Conservation (phyloP, 2,329 filamentous ascomycete genomes). For the Fusarium scirpi region DNA sequence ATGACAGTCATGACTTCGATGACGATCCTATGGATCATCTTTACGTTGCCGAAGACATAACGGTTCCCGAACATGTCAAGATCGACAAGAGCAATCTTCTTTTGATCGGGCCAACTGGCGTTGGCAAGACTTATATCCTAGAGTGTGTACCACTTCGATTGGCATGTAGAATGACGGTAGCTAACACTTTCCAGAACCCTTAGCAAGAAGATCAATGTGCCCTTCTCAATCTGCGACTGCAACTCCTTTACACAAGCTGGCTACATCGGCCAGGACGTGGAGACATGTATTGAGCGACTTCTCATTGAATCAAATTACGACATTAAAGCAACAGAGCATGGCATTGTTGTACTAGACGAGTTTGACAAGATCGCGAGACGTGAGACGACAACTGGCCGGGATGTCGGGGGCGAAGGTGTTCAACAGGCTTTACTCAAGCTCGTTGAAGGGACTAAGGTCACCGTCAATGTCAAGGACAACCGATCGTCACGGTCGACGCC, state of each 20-base stretch:
- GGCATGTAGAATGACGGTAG: neutral
- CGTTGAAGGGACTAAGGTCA: constrained; percentile 93
- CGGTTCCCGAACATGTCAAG: constrained; percentile 66
- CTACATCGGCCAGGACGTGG: constrained; percentile 98
- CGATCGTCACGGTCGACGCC: constrained; percentile 66
- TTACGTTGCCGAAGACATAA: constrained; percentile 62
- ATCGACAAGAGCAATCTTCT: constrained; percentile 97
- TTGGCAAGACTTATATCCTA: constrained; percentile 95
- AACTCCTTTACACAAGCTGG: constrained; percentile 96
- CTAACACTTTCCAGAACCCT: constrained; percentile 74
- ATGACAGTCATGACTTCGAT: constrained; percentile 51
- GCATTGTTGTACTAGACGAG: constrained; percentile 96
- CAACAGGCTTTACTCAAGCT: constrained; percentile 97
- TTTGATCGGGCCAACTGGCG: constrained; percentile 89
- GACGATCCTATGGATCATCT: constrained; percentile 56
- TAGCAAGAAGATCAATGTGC: constrained; percentile 92
- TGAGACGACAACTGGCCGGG: constrained; percentile 88
- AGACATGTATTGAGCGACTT: constrained; percentile 90
- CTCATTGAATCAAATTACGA: constrained; percentile 93
- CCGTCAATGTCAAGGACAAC: constrained; percentile 88
- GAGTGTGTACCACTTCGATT: constrained; percentile 60
- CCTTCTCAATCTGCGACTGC: constrained; percentile 95
- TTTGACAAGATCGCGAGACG: constrained; percentile 96
- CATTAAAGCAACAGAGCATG: constrained; percentile 83
- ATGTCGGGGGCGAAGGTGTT: constrained; percentile 95